phyloP scores from a whole-genome alignment of 768 basidiomycete species.

The Lentinula lateritia region DNA sequence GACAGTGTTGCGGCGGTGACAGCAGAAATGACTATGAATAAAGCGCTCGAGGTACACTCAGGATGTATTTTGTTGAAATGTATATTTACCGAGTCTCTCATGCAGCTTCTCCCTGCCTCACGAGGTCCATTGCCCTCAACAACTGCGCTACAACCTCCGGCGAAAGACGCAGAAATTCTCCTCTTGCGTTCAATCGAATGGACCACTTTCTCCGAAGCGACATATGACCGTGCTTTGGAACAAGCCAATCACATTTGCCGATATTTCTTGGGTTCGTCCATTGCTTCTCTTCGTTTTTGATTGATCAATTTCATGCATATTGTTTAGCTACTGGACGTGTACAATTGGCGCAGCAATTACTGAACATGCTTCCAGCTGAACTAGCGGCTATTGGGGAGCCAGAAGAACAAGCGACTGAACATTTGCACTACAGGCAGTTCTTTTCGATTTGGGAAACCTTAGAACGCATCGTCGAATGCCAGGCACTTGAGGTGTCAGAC shows the following conservation, averaged over 20 bases:
- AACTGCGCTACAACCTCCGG: conserved; percentile 48
- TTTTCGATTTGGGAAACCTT: conserved; percentile 70
- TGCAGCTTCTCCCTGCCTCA: conserved; percentile 45
- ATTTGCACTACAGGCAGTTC: conserved; percentile 75
- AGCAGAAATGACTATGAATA: conserved; percentile 73
- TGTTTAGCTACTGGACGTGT: conserved; percentile 65
- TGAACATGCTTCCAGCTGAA: conserved; percentile 58
- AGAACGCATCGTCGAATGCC: conserved; percentile 54
- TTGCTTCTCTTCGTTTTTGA: not conserved
- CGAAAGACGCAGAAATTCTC: conserved; percentile 53
- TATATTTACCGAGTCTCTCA: conserved; percentile 7
- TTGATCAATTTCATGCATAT: not conserved
- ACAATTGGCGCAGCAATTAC: conserved; percentile 54
- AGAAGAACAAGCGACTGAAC: conserved; percentile 69
- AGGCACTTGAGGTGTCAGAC: conserved; percentile 49
- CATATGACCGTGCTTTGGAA: conserved; percentile 72
- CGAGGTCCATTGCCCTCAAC: conserved; percentile 58
- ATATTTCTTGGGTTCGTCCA: conserved; percentile 75
- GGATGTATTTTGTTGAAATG: not conserved
- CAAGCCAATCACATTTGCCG: conserved; percentile 86
- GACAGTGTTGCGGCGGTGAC: conserved; percentile 74
- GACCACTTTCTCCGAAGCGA: conserved; percentile 75
- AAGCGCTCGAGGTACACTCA: conserved; percentile 53
- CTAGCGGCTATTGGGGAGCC: conserved; percentile 58
- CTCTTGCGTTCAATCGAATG: conserved; percentile 90